phyloP scores from a whole-genome alignment of 1,284 basidiomycete species.

The Trichosporon sp. region DNA sequence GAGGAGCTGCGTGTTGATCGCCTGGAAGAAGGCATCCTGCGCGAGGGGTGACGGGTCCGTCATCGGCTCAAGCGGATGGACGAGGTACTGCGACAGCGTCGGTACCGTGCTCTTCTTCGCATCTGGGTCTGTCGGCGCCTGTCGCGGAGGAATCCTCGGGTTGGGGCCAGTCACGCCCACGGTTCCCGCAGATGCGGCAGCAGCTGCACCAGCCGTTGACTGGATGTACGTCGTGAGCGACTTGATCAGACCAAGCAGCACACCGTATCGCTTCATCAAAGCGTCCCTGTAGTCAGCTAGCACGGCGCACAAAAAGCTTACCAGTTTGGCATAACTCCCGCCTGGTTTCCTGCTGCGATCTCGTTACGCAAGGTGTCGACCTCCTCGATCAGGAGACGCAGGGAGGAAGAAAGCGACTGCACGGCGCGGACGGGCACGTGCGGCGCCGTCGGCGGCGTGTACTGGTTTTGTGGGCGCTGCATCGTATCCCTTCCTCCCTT shows the following conservation, averaged over 20 bases:
- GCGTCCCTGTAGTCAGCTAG: constrained; percentile 40
- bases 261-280: constrained; percentile 47
- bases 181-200: background rate
- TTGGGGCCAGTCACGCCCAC: constrained; percentile 8
- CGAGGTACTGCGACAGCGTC: constrained; percentile 36
- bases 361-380: constrained; percentile 46
- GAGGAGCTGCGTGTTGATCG: constrained; percentile 39
- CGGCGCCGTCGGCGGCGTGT: constrained; percentile 39
- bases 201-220: background rate
- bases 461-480: constrained; percentile 24
- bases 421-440: constrained; percentile 40
- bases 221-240: constrained; percentile 40
- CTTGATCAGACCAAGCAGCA: constrained; percentile 47
- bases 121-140: background rate
- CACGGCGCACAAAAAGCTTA: constrained; percentile 30
- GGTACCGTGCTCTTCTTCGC: constrained; percentile 22
- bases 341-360: constrained; percentile 40
- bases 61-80: constrained; percentile 48
- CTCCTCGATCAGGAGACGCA: constrained; percentile 52
- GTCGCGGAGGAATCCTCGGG: background rate
- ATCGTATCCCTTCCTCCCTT: background rate
- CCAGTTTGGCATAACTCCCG: constrained; percentile 50
- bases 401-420: constrained; percentile 45
- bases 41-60: constrained; percentile 38
- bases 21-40: constrained; percentile 45